A percentile compares a stretch with the other conserved stretches of the same genome.
phyloP scores from a whole-genome alignment of 164 flowering plant genomes.

The Tetrastigma voinierianum region DNA sequence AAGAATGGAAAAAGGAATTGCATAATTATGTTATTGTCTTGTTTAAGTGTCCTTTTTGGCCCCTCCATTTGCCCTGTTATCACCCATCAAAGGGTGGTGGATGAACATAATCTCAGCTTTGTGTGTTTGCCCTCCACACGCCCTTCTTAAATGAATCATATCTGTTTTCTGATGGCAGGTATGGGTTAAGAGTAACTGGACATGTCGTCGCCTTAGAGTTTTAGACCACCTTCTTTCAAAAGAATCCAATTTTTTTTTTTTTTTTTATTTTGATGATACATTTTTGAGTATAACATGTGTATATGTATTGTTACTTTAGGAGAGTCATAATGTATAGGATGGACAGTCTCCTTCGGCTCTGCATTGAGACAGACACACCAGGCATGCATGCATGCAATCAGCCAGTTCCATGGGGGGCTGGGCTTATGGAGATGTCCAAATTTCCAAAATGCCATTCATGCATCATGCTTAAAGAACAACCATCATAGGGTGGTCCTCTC shows the following conservation, averaged over 20 bases:
- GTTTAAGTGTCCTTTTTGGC: slow-evolving; percentile 25
- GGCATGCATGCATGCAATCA: too few species aligned
- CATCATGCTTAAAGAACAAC: slow-evolving; percentile 7
- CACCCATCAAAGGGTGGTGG: slow-evolving; percentile 7
- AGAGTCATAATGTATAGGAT: neutral
- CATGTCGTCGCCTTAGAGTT: slow-evolving; percentile 11
- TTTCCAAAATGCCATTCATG: slow-evolving; percentile 8
- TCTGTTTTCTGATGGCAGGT: slow-evolving; percentile 17
- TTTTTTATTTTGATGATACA: neutral
- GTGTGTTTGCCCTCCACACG: neutral
- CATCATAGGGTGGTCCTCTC: slow-evolving; percentile 4
- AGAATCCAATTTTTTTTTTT: neutral
- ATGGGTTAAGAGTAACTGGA: slow-evolving; percentile 30
- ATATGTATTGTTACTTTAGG: neutral
- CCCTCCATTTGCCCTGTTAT: slow-evolving; percentile 18
- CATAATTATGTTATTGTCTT: slow-evolving; percentile 58
- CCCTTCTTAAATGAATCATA: slow-evolving; percentile 3
- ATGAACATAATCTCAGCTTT: slow-evolving; percentile 10
- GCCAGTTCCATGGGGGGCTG: neutral
- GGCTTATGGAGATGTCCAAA: neutral
- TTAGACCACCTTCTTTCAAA: neutral
- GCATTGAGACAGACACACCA: neutral
- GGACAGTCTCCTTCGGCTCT: neutral
- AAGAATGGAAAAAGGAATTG: slow-evolving; percentile 26
- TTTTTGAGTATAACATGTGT: neutral